Evolutionary conservation across 1,284 basidiomycete species (phyloP).

Genomic region (Anthracocystis setariae): DNA sequence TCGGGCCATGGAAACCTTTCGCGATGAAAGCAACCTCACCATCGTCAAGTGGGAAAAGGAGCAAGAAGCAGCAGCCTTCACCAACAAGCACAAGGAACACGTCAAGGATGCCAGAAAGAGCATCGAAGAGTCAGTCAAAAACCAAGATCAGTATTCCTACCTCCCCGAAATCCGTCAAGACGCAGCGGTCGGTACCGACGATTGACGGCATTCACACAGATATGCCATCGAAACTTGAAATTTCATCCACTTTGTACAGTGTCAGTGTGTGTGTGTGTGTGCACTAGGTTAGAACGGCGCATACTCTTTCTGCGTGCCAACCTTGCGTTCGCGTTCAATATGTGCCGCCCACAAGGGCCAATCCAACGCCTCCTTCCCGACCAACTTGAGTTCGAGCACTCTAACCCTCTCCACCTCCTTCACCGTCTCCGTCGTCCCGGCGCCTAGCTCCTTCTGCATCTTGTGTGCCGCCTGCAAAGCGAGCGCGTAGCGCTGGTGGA

Average conservation of each 20-base stretch:
- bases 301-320: constrained; percentile 25
- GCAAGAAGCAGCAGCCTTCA: constrained; percentile 7
- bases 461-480: constrained; percentile 59
- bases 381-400: constrained; percentile 48
- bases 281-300: constrained; percentile 27
- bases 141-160: constrained; percentile 54
- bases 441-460: constrained; percentile 61
- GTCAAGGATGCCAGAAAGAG: constrained; percentile 31
- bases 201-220: constrained; percentile 11
- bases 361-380: constrained; percentile 36
- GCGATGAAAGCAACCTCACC: constrained; percentile 32
- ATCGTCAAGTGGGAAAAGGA: constrained; percentile 29
- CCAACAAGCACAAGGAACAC: constrained; percentile 13
- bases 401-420: constrained; percentile 55
- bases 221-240: no score
- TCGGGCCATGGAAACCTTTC: constrained; percentile 42
- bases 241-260: no score
- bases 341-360: constrained; percentile 51
- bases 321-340: constrained; percentile 27
- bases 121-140: constrained; percentile 29
- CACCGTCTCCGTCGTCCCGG: constrained; percentile 43
- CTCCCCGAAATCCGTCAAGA: constrained; percentile 50
- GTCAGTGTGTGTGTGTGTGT: no score
- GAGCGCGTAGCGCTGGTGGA: constrained; percentile 53
- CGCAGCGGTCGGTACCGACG: constrained; percentile 50